Evolutionary conservation across 2,329 filamentous ascomycete genomes (phyloP), one percentile per base, ranked within the genome.

Genomic region (Gyromitra esculenta): DNA sequence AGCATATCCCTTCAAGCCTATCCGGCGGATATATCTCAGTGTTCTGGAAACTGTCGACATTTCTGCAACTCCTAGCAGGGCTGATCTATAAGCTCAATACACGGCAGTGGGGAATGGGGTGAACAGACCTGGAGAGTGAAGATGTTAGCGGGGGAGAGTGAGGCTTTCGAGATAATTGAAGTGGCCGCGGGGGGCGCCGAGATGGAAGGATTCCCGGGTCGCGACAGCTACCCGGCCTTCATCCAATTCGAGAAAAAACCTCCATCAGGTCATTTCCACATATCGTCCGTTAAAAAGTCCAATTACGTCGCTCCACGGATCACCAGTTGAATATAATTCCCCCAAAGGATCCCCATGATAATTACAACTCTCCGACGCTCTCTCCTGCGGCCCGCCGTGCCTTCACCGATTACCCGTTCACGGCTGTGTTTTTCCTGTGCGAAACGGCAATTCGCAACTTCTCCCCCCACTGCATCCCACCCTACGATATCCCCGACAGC

Each of bases 31-130:
- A 54, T 80, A 77, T 21, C 52, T 78, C 43, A 97, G 85, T 35
- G 95, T 97, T 85, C 96, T 91, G 80, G 90, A 85, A 82, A 97
- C 86, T 77, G 93, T 97, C 87, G 96, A 98, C 96, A 99, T 99
- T 84, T 84, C 87, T 85, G 81, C 76, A 79, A 43, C 72, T 75
- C 25, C 76, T 79, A 35, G n/a, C 15, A 31, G 18, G 37, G 13
- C 39, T 66, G 13, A 39, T 31, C 50, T 43, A 41, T 73, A 73
- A 62, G 62, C 69, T 67, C 37, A 48, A 37, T 59, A n/a, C 7
- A 13, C 48, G 13, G 18, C 31, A 35, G n/a, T 48, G n/a, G 21
- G 7, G 57, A 43, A 25, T 35, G 35, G 41, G 41, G 25, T 39
- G 48, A 50, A 63, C 48, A 31, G 31, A 63, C 25, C 45, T 52